These are phyloP conservation scores for Ligustrum vulgare DNA, from an alignment of 257 asterid species.

Conservation along the genomic window DNA sequence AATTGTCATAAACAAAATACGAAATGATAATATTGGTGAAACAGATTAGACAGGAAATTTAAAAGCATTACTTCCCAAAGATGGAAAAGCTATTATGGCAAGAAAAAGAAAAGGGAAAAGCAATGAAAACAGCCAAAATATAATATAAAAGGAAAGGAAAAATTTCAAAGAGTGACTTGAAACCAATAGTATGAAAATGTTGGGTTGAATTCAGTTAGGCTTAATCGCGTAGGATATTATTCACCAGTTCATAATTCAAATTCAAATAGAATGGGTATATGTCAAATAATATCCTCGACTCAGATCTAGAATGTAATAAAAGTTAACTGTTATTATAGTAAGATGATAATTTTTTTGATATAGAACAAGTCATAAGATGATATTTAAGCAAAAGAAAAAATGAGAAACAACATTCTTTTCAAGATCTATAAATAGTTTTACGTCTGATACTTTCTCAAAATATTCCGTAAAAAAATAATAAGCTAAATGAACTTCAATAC, in stretches of 20 bases:
- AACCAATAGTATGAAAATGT: neutral
- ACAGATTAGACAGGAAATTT: neutral
- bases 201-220: neutral
- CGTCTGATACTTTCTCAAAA: conserved; percentile 18
- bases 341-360: conserved; percentile 6
- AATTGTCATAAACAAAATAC: neutral
- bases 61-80: neutral
- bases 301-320: conserved; percentile 3
- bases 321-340: neutral
- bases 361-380: neutral
- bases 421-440: conserved; percentile 4
- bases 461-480: conserved; percentile 7
- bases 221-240: neutral
- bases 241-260: neutral
- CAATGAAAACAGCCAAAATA: neutral
- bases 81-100: neutral
- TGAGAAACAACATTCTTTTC: neutral
- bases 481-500: conserved; percentile 20
- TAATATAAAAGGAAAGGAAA: neutral
- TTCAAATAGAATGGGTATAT: neutral
- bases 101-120: neutral
- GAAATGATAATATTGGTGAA: neutral
- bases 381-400: neutral
- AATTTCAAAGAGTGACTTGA: neutral
- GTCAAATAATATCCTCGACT: conserved; percentile 2